Conservation (phyloP, 1,139 yeast species). For the Yamadazyma atmosphaerica region DNA sequence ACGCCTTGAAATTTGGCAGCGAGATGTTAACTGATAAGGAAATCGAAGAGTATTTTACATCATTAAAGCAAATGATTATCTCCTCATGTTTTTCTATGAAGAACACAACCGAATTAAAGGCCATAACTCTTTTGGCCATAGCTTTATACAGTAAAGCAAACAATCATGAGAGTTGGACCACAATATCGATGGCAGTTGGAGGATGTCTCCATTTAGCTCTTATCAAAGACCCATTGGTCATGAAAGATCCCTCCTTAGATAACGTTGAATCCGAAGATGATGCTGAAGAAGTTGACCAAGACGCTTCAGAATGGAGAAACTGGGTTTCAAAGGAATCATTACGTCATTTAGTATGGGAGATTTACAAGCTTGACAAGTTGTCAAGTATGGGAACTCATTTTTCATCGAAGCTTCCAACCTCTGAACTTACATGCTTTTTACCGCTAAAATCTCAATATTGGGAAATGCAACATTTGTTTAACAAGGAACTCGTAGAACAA, state of each 20-base stretch:
- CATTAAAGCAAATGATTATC: slow-evolving; percentile 18
- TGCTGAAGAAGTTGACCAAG: slow-evolving; percentile 4
- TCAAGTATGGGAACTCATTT: slow-evolving; percentile 17
- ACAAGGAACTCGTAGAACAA: slow-evolving; percentile 9
- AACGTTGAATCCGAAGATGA: slow-evolving; percentile 1
- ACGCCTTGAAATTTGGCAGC: slow-evolving; percentile 9
- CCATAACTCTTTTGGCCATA: slow-evolving; percentile 26
- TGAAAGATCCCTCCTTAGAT: neutral
- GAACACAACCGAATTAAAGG: slow-evolving; percentile 21
- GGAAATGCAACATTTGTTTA: slow-evolving; percentile 9
- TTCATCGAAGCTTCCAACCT: slow-evolving; percentile 10
- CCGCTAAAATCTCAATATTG: slow-evolving; percentile 14
- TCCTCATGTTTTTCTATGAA: slow-evolving; percentile 22
- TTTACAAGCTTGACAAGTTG: slow-evolving; percentile 22
- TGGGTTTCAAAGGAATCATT: slow-evolving; percentile 25
- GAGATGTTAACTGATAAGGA: slow-evolving; percentile 8
- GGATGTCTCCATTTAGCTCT: slow-evolving; percentile 17
- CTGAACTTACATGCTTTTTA: slow-evolving; percentile 11
- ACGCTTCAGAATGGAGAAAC: slow-evolving; percentile 16
- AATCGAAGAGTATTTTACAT: slow-evolving; percentile 8
- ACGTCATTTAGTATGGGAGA: slow-evolving; percentile 27
- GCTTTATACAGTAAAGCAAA: slow-evolving; percentile 25
- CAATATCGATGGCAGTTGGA: slow-evolving; percentile 18
- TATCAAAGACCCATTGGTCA: slow-evolving; percentile 9
- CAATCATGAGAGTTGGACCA: slow-evolving; percentile 28